Base-by-base conservation (phyloP, 345 rosid genomes). In the Aethionema arabicum region DNA sequence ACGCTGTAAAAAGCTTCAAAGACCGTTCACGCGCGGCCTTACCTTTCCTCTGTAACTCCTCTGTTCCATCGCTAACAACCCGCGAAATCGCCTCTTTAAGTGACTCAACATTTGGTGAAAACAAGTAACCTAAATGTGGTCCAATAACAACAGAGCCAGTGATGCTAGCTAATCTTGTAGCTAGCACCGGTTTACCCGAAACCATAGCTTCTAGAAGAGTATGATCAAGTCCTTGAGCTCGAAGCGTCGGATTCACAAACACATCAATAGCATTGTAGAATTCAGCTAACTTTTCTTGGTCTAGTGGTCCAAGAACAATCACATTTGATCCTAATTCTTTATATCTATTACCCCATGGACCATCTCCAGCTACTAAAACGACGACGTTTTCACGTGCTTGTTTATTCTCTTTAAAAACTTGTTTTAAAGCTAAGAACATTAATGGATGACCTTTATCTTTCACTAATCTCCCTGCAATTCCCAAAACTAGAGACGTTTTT, bases 181-280 rank as follows among this genome's bases (percentile, higher is more conserved):
- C 95, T 78, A 89, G 72, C 41, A 92, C 69, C 1, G 95, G 89
- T 76, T 87, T 89, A 2, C 91, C 91, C 0, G 85, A 80, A 50
- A 83, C 78, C 86, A 85, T 89, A n/a, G 93, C 95, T 76, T 92
- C 98, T 60, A 92, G 72, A 55, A 85, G 75, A 4, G 96, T 92
- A 43, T 89, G 96, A 72, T 92, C 96, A 50, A 92, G 70, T 47
- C 96, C 96, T 59, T 89, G 96, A 57, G 98, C 96, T 52, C 98
- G 78, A 41, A 88, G 76, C 4, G 98, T 92, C 8, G 95, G 93
- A 75, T 92, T 89, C 55, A 83, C 80, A 56, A 92, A 92, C 59
- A 87, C 74, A 69, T 92, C 96, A 3, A 89, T 85, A 2, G 95
- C 87, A 56, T 84, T 82, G 52, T 87, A 92, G 78, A 92, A 89